These are phyloP conservation scores for Tephrocybe sp. DNA, from an alignment of 768 basidiomycete genomes.

Conservation along the genomic window DNA sequence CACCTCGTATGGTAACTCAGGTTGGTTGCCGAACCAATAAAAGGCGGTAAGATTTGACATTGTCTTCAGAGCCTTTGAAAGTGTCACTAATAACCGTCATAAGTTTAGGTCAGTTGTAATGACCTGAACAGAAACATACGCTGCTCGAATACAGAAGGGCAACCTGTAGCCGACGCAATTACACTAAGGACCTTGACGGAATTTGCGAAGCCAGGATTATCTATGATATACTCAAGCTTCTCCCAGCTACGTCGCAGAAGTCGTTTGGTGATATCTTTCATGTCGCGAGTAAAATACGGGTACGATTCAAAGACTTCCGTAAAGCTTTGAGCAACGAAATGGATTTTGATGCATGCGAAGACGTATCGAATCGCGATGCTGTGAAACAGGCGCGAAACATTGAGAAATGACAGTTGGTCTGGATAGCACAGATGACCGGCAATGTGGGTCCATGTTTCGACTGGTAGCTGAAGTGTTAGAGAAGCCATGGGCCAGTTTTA, in stretches of 20 bases:
- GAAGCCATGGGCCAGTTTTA: background rate
- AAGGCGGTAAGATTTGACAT: conserved; percentile 33
- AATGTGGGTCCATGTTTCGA: conserved; percentile 38
- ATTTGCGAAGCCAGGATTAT: conserved; percentile 31
- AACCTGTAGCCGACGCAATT: conserved; percentile 30
- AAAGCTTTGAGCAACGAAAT: conserved; percentile 29
- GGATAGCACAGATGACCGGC: conserved; percentile 26
- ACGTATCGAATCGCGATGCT: conserved; percentile 30
- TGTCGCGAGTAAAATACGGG: conserved; percentile 25
- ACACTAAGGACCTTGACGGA: conserved; percentile 35
- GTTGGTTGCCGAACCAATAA: conserved; percentile 35
- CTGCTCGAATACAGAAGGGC: conserved; percentile 34
- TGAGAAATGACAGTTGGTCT: conserved; percentile 25
- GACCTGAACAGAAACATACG: conserved; percentile 20
- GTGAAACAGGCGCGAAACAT: conserved; percentile 36
- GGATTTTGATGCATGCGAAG: conserved; percentile 36
- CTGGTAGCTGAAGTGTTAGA: conserved; percentile 20
- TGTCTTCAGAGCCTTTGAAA: conserved; percentile 30
- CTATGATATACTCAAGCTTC: conserved; percentile 34
- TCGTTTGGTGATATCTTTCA: conserved; percentile 24
- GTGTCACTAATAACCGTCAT: conserved; percentile 23
- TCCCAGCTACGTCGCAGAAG: conserved; percentile 39
- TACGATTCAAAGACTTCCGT: conserved; percentile 28
- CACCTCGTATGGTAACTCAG: conserved; percentile 26
- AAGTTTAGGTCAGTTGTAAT: background rate